Evolutionary conservation across 2,329 filamentous ascomycete genomes (phyloP).

Genomic region (Talaromyces rugulosus): DNA sequence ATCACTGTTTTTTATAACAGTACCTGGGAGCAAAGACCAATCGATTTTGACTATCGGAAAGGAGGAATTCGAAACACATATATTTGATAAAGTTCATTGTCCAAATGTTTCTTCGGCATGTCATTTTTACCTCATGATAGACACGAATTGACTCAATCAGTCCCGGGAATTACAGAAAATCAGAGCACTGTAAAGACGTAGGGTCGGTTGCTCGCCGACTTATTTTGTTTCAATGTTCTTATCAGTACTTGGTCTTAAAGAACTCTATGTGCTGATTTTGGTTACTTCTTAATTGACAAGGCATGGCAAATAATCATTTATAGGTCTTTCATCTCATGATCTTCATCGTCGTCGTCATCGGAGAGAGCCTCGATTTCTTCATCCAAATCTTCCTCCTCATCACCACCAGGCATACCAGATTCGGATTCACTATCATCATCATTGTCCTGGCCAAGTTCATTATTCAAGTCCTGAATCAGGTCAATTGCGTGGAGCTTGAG

Average conservation of each 20-base stretch:
- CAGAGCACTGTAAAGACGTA: no score
- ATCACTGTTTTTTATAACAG: background rate
- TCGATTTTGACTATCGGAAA: background rate
- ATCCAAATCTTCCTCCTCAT: slow-evolving; percentile 35
- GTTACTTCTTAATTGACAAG: background rate
- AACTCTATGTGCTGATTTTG: no score
- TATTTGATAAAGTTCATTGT: no score
- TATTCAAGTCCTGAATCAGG: slow-evolving; percentile 51
- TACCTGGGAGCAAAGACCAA: background rate
- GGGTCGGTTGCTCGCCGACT: no score
- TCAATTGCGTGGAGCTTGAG: slow-evolving; percentile 43
- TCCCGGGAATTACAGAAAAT: no score
- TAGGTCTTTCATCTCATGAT: slow-evolving; percentile 53
- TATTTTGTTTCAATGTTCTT: no score
- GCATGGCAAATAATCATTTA: slow-evolving; percentile 13
- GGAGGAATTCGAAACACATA: no score
- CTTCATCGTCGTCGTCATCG: slow-evolving; percentile 39
- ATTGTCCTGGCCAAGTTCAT: slow-evolving; percentile 59
- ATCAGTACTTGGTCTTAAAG: no score
- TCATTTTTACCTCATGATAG: no score
- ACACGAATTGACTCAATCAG: no score
- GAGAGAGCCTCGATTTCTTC: slow-evolving; percentile 55
- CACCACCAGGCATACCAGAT: slow-evolving; percentile 51
- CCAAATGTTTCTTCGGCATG: no score
- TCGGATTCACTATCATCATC: slow-evolving; percentile 55